A percentile compares a stretch with the other conserved stretches of the same genome.
Conservation (phyloP, 495 filamentous ascomycete species). For the Chaetomium fimeti region DNA sequence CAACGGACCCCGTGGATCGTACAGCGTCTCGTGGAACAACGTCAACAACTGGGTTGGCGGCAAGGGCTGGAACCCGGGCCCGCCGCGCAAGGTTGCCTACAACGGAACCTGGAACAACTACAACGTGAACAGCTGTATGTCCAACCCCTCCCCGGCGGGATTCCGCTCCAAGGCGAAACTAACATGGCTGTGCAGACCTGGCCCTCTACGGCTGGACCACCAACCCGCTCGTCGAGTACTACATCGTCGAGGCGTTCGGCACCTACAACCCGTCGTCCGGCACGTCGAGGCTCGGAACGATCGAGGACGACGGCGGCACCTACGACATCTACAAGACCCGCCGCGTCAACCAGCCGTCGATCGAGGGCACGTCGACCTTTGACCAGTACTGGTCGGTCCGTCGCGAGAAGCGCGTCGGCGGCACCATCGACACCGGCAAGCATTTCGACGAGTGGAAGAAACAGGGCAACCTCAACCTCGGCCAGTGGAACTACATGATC, state of each 20-base stretch:
- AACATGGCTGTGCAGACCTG: conserved; percentile 12
- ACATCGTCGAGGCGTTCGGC: conserved; percentile 61
- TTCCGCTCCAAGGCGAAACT: background rate
- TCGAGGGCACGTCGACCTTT: conserved; percentile 47
- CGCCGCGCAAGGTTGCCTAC: conserved; percentile 27
- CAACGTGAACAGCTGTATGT: conserved; percentile 31
- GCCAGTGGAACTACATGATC: conserved; percentile 54
- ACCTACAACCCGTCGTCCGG: conserved; percentile 52
- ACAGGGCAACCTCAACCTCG: conserved; percentile 44
- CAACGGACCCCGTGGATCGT: conserved; percentile 53
- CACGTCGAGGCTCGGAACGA: conserved; percentile 48
- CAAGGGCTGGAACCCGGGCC: conserved; percentile 60
- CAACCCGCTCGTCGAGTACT: conserved; percentile 63
- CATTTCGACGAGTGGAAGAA: conserved; percentile 57
- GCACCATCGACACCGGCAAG: conserved; percentile 41
- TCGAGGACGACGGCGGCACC: conserved; percentile 56
- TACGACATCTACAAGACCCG: conserved; percentile 62
- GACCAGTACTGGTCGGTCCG: conserved; percentile 61
- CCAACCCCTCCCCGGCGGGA: too few relatives aligned
- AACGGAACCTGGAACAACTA: conserved; percentile 33
- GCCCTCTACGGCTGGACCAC: conserved; percentile 60
- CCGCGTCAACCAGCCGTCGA: conserved; percentile 58
- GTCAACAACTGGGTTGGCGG: conserved; percentile 60
- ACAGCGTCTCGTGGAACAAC: conserved; percentile 54
- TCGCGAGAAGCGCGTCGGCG: conserved; percentile 36